Evolutionary conservation across 1,284 basidiomycete genomes (phyloP), one percentile per base, ranked within the genome.

Genomic region (Cryptococcus maquisensis): DNA sequence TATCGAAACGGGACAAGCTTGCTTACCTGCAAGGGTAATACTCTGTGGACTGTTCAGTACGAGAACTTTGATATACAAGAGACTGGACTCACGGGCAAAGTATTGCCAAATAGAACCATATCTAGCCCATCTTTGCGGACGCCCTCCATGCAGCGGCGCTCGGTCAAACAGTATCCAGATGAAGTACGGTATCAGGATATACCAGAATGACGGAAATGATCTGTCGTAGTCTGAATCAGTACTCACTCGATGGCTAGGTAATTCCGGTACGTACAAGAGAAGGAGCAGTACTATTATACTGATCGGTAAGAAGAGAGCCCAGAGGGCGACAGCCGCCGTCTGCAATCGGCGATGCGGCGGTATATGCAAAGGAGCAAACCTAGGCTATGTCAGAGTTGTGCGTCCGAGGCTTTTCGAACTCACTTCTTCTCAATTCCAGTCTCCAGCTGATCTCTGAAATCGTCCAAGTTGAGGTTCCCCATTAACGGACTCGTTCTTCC

Each of bases 181-280:
- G 57, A 86, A 70, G 74, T 99, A 99, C n/a, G 83, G 75, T 5
- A 85, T 79, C 18, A 97, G 72, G 41, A 93, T 69, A 0, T 91
- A 89, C 95, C 95, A 99, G 38, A 92, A 74, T 3, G 85, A 81
- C 0, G 94, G 95, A 53, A 91, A 82, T 0, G 95, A 93, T 67
- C 94, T 97, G 74, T 18, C 10, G 20, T 51, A n/a, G 37, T 18
- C 37, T 10, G 35, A 16, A 23, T 45, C 6, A 24, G 18, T 26
- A 32, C 12, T 23, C 18, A 18, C 18, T 32, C 24, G 8, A 15
- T 13, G 21, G 35, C 16, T 41, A 21, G 1, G 23, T 12, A 23
- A 49, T 13, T 35, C 10, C 57, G 49, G 54, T 8, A 77, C 87
- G 68, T 67, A 95, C 90, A 89, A 86, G 37, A 90, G 79, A 20